Evolutionary conservation across 768 basidiomycete species (phyloP).

Genomic region (Collybiopsis confluens): DNA sequence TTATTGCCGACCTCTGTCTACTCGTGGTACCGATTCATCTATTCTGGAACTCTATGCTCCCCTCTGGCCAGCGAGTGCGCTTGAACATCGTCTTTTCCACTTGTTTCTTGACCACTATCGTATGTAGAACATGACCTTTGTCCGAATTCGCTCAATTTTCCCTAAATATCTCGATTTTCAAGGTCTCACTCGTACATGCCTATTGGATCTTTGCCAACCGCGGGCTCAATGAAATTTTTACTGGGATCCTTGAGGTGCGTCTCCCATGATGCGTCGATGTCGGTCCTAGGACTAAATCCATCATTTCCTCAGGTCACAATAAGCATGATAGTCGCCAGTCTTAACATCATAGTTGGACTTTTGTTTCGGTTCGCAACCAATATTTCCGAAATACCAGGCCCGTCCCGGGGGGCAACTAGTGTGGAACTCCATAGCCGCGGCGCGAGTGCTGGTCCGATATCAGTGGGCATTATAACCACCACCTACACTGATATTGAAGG

Average conservation of each 20-base stretch:
- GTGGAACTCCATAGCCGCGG: not conserved
- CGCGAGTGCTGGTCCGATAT: not conserved
- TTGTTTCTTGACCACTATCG: not conserved
- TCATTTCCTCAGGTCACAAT: not conserved
- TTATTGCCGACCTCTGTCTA: slow-evolving; percentile 4
- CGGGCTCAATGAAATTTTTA: slow-evolving; percentile 4
- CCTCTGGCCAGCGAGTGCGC: not conserved
- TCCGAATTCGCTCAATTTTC: no score
- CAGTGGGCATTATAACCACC: slow-evolving; percentile 2
- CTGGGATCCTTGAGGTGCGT: slow-evolving; percentile 1
- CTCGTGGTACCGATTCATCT: not conserved
- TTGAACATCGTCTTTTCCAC: slow-evolving; percentile 5
- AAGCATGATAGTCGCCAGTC: slow-evolving; percentile 4
- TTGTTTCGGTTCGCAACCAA: not conserved
- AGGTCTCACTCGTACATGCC: slow-evolving; percentile 2
- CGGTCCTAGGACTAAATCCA: no score
- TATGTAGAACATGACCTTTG: not conserved
- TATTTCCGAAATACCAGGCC: no score
- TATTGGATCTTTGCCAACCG: slow-evolving; percentile 6
- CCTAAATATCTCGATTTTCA: not conserved
- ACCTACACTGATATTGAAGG: not conserved
- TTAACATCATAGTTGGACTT: slow-evolving; percentile 1
- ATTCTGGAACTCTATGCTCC: slow-evolving; percentile 2
- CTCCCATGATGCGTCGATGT: not conserved
- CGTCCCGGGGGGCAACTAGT: no score